Evolutionary conservation across 352 stramenopile species (phyloP).

Genomic region (Phytophthora hibernalis): DNA sequence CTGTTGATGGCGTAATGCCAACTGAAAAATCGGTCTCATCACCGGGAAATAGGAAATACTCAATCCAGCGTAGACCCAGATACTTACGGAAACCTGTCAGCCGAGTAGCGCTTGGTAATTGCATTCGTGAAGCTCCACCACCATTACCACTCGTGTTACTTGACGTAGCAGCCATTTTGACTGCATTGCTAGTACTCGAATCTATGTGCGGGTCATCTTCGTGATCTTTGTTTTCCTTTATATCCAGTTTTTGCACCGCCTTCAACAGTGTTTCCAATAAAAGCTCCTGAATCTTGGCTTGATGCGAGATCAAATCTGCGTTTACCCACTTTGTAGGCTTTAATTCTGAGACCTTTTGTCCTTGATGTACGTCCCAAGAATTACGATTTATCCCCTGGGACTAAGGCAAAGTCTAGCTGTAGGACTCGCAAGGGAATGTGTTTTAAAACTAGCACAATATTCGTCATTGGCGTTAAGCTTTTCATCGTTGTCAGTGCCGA

Average conservation of each 20-base stretch:
- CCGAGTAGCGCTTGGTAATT: slow-evolving; percentile 49
- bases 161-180: slow-evolving; percentile 1
- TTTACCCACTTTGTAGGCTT: slow-evolving; percentile 7
- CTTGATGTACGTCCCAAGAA: slow-evolving; percentile 11
- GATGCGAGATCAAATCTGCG: slow-evolving; percentile 27
- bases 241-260: slow-evolving; percentile 74
- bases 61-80: slow-evolving; percentile 68
- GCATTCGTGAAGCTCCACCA: slow-evolving; percentile 44
- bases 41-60: slow-evolving; percentile 65
- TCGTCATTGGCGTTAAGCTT: neutral
- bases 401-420: slow-evolving; percentile 53
- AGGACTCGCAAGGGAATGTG: slow-evolving; percentile 30
- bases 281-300: slow-evolving; percentile 64
- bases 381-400: slow-evolving; percentile 40
- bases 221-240: slow-evolving; percentile 70
- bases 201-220: slow-evolving; percentile 39
- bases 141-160: slow-evolving; percentile 12
- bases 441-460: slow-evolving; percentile 5
- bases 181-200: neutral
- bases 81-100: slow-evolving; percentile 70
- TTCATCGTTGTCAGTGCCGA: too few relatives aligned
- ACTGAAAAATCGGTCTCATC: slow-evolving; percentile 39
- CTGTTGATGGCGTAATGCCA: slow-evolving; percentile 51
- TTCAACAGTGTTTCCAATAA: slow-evolving; percentile 71
- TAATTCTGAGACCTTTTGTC: slow-evolving; percentile 6